A percentile compares a stretch with the other conserved stretches of the same genome.
Conservation (phyloP, 169 alveolate species). For the Theileria parva region DNA sequence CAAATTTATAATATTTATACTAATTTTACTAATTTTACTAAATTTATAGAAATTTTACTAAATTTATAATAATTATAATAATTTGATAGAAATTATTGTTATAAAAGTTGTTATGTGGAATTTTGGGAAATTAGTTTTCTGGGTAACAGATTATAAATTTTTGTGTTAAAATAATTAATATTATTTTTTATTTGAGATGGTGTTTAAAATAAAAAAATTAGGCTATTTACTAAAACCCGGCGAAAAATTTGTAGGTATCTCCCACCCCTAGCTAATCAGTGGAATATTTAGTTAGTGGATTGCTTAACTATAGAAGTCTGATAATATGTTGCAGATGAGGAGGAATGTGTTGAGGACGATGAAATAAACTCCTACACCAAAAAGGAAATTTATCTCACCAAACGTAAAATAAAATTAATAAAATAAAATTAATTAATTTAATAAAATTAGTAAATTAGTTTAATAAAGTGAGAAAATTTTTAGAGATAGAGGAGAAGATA, state of each 20-base stretch:
- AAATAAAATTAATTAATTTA: no score
- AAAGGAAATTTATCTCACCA: constrained; percentile 9
- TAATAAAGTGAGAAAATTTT: neutral
- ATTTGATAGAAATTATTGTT: no score
- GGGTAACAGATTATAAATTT: no score
- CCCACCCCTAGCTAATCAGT: neutral
- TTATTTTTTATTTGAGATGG: constrained; percentile 19
- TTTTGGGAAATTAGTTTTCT: no score
- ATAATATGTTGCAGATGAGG: neutral
- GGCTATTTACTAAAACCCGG: constrained; percentile 61
- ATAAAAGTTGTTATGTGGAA: no score
- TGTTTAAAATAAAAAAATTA: constrained; percentile 35
- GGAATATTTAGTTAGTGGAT: neutral
- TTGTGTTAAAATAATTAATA: no score
- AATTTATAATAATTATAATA: no score
- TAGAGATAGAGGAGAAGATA: neutral
- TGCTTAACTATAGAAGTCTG: no score
- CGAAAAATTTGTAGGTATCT: constrained; percentile 38
- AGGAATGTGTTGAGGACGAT: constrained; percentile 5
- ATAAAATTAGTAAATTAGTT: no score
- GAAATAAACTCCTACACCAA: neutral
- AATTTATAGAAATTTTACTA: no score
- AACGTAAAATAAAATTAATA: neutral
- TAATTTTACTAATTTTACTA: no score
- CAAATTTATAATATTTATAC: no score